phyloP scores from a whole-genome alignment of 2,329 filamentous ascomycete species.

The Nannizziopsis barbatae region DNA sequence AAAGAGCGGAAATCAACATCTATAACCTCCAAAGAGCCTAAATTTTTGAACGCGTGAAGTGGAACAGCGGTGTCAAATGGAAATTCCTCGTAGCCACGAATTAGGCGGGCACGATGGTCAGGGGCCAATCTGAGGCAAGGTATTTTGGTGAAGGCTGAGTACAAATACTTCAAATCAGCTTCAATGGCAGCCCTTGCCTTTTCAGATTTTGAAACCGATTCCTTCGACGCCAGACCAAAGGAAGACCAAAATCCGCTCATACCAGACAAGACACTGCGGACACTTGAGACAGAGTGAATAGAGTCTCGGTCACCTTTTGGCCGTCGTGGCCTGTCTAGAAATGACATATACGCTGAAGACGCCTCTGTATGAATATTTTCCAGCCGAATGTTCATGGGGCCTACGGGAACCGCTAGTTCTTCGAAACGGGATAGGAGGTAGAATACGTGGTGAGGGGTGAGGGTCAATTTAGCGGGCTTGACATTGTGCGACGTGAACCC shows the following conservation, averaged over 20 bases:
- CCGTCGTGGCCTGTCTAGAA: conserved; percentile 71
- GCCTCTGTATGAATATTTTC: conserved; percentile 88
- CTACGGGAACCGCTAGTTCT: conserved; percentile 78
- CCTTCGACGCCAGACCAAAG: conserved; percentile 69
- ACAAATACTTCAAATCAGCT: conserved; percentile 86
- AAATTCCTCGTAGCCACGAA: conserved; percentile 91
- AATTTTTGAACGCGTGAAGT: conserved; percentile 92
- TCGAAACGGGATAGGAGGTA: conserved; percentile 93
- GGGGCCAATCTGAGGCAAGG: conserved; percentile 79
- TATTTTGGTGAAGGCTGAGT: conserved; percentile 97
- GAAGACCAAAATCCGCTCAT: conserved; percentile 91
- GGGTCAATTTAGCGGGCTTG: conserved; percentile 80
- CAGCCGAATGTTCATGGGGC: conserved; percentile 88
- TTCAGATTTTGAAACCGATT: conserved; percentile 70
- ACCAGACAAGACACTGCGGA: conserved; percentile 92
- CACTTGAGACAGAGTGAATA: conserved; percentile 89
- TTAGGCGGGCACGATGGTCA: conserved; percentile 84
- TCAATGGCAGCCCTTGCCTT: conserved; percentile 78
- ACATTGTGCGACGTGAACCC: conserved; percentile 73
- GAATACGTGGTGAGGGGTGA: conserved; percentile 94
- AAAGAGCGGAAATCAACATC: conserved; percentile 95
- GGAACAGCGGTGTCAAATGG: conserved; percentile 96
- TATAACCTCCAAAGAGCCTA: conserved; percentile 85
- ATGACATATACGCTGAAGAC: conserved; percentile 85
- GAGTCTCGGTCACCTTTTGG: conserved; percentile 78